These are phyloP conservation scores for Boletus coccyginus DNA, from an alignment of 768 basidiomycete species.

Conservation along the genomic window DNA sequence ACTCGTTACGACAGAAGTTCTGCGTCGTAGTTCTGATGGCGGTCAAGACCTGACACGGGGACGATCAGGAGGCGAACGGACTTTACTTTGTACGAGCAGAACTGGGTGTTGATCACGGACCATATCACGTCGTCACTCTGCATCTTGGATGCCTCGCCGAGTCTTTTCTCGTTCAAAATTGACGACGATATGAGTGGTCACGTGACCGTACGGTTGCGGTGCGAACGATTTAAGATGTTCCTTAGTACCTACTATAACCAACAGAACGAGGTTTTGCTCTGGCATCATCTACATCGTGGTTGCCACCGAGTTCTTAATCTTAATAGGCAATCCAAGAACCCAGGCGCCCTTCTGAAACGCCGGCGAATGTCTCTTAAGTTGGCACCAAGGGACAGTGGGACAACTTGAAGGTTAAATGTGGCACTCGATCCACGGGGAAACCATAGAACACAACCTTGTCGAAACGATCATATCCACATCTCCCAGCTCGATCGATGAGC, in stretches of 20 bases:
- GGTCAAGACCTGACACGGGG: slow-evolving; percentile 9
- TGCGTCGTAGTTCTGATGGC: slow-evolving; percentile 79
- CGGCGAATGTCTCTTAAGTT: not conserved
- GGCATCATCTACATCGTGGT: too few species aligned
- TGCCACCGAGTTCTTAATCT: not conserved
- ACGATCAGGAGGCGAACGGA: slow-evolving; percentile 34
- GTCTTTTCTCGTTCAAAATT: not conserved
- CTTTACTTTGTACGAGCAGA: slow-evolving; percentile 99
- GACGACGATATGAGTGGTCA: slow-evolving; percentile 1
- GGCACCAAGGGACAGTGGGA: too few species aligned
- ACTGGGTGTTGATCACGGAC: slow-evolving; percentile 91
- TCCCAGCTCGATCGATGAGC: too few species aligned
- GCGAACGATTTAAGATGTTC: too few species aligned
- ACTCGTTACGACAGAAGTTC: slow-evolving; percentile 98
- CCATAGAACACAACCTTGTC: too few species aligned
- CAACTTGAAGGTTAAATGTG: too few species aligned
- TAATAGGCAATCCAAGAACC: not conserved
- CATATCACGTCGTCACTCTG: slow-evolving; percentile 99
- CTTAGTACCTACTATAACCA: too few species aligned
- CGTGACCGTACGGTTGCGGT: not conserved
- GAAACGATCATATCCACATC: too few species aligned
- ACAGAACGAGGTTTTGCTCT: too few species aligned
- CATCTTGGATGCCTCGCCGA: slow-evolving; percentile 43
- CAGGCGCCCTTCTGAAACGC: not conserved
- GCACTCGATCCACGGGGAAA: too few species aligned